phyloP scores from a whole-genome alignment of 139 green algal genomes.

The Chlorella sp. region DNA sequence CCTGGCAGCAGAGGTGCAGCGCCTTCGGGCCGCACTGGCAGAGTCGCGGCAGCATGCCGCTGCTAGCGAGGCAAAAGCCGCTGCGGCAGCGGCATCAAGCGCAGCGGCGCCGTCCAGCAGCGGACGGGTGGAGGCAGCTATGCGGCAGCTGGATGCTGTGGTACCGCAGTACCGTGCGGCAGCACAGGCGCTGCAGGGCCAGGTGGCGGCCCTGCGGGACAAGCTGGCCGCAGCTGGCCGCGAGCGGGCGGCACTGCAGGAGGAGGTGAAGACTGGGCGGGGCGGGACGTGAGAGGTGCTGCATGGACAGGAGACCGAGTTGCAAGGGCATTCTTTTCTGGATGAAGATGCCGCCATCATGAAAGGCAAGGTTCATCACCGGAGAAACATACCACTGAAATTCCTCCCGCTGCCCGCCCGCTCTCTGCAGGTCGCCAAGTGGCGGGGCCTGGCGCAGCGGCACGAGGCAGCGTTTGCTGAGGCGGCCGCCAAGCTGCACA shows the following conservation, averaged over 20 bases:
- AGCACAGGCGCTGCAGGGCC: conserved; percentile 29
- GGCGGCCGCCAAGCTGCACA: conserved; percentile 28
- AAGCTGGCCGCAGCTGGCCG: conserved; percentile 16
- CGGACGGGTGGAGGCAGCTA: conserved; percentile 35
- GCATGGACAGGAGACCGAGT: too few species aligned
- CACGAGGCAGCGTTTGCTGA: conserved; percentile 29
- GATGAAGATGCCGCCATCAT: too few species aligned
- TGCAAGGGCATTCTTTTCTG: too few species aligned
- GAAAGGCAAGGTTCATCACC: too few species aligned
- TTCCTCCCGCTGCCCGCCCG: neutral
- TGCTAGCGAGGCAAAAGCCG: neutral
- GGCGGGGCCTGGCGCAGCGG: conserved; percentile 12
- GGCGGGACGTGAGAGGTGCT: too few species aligned
- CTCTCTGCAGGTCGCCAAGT: conserved; percentile 22
- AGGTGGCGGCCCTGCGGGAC: conserved; percentile 31
- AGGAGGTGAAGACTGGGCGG: neutral
- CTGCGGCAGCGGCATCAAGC: neutral
- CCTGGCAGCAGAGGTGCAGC: conserved; percentile 19
- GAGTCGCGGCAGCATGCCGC: conserved; percentile 20
- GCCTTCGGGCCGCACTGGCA: conserved; percentile 1
- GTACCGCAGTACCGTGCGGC: conserved; percentile 45
- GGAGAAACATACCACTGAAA: too few species aligned
- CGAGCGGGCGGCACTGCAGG: conserved; percentile 4
- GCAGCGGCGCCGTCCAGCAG: neutral
- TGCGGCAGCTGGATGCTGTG: conserved; percentile 45